These are phyloP conservation scores for Pseudonitzschia pungens DNA, from an alignment of 108 stramenopile genomes.

Conservation along the genomic window DNA sequence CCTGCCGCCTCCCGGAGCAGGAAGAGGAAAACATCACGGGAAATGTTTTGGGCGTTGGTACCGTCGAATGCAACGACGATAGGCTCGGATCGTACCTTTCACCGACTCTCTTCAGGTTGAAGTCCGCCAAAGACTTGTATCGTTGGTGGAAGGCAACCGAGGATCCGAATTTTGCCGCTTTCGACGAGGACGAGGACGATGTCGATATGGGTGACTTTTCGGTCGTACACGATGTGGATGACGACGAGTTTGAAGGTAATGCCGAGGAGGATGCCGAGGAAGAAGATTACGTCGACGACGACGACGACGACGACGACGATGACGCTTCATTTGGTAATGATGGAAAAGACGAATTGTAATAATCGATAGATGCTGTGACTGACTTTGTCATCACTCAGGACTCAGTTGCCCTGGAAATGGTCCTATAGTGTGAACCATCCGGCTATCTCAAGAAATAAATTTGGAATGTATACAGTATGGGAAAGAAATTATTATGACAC, in stretches of 20 bases:
- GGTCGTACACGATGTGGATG: neutral
- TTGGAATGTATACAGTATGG: no score
- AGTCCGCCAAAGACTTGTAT: slow-evolving; percentile 57
- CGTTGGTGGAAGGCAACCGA: slow-evolving; percentile 61
- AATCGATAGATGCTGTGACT: no score
- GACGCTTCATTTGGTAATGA: no score
- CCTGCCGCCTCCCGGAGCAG: neutral
- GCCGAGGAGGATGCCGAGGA: neutral
- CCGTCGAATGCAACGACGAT: slow-evolving; percentile 68
- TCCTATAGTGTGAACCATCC: no score
- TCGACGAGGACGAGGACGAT: neutral
- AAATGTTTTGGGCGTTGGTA: slow-evolving; percentile 47
- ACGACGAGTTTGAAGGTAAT: neutral
- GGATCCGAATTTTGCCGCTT: neutral
- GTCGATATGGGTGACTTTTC: neutral
- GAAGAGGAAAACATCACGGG: neutral
- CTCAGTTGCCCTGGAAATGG: no score
- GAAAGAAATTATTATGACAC: no score
- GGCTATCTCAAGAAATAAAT: no score
- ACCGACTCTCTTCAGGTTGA: slow-evolving; percentile 55
- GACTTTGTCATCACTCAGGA: no score
- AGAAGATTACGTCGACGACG: neutral
- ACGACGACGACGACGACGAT: neutral
- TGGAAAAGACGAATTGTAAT: no score
- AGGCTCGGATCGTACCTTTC: slow-evolving; percentile 54